phyloP scores from a whole-genome alignment of 495 filamentous ascomycete species.

The Talaromyces stipitatus region DNA sequence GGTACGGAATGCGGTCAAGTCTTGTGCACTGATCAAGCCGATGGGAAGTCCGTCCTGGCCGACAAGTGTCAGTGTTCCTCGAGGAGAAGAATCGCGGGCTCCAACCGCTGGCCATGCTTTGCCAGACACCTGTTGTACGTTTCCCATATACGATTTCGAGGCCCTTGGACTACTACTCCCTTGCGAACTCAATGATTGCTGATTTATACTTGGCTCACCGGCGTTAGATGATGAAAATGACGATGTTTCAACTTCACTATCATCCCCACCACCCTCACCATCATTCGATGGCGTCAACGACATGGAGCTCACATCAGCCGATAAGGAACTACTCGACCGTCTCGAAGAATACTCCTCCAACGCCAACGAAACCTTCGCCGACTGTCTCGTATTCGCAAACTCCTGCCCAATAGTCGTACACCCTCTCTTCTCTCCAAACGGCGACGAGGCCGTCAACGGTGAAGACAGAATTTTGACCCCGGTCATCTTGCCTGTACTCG shows the following conservation, averaged over 20 bases:
- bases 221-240: slow-evolving; percentile 14
- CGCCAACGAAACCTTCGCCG: slow-evolving; percentile 2
- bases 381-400: slow-evolving; percentile 2
- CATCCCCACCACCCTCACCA: slow-evolving; percentile 26
- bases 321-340: slow-evolving; percentile 20
- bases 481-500: slow-evolving; percentile 47
- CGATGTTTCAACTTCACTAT: slow-evolving; percentile 17
- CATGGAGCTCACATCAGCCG: slow-evolving; percentile 32
- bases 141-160: background rate
- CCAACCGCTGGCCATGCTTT: slow-evolving; percentile 31
- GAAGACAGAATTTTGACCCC: slow-evolving; percentile 58
- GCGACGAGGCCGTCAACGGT: background rate
- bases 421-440: background rate
- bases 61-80: slow-evolving; percentile 72
- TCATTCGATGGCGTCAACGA: slow-evolving; percentile 24
- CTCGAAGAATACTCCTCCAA: slow-evolving; percentile 2
- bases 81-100: slow-evolving; percentile 54
- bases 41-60: slow-evolving; percentile 58
- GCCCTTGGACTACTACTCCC: background rate
- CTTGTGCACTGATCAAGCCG: slow-evolving; percentile 75
- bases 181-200: slow-evolving; percentile 18
- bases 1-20: slow-evolving; percentile 89
- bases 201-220: slow-evolving; percentile 21
- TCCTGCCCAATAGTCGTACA: slow-evolving; percentile 6
- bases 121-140: background rate